Base-by-base conservation (phyloP, 1,139 yeast genomes). In the Pichia sp. region DNA sequence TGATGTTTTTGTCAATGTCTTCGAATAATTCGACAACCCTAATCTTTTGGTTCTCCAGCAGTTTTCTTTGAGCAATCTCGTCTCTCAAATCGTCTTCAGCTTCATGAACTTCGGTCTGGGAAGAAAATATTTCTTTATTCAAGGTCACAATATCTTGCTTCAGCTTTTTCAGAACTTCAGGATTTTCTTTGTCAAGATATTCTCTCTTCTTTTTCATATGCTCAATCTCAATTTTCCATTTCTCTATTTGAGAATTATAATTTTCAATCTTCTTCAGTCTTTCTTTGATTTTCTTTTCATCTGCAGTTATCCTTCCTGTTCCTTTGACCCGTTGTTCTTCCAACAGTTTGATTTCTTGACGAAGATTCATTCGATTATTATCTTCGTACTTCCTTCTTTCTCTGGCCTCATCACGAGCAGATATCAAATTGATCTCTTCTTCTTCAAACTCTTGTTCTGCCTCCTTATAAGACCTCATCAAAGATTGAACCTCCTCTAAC, bases 371-470 rank as follows among this genome's bases (percentile, higher is more conserved):
- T 43, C 83, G 69, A 51, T 71, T 74, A n/a, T 67, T 67, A 58
- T 80, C 85, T 50, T 78, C 83, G 16, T 70, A 65, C 54, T 70
- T 74, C 56, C 78, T 73, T 34, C 76, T 70, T 41, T 74, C 75
- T 44, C 71, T 67, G 13, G 78, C 67, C 25, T 70, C 70, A 26
- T 73, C 73, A 34, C 78, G 66, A 46, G 78, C 78, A 19, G 68
- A 64, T 1, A 66, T 54, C 48, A 78, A 65, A 21, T 65, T 65
- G 0, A 64, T 55, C 52, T 75, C 78, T 48, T 74, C 74, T 16
- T 70, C 74, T 25, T 62, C 57, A 56, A 74, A 76, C 49, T 79
- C 82, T 7, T 59, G 50, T 36, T 72, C 73, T 0, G 70, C 64
- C 41, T 69, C 73, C 13, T 66, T 62, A 42, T 72, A 72, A 50